Conservation (phyloP, 306 rosid species). For the Ceratonia siliqua region DNA sequence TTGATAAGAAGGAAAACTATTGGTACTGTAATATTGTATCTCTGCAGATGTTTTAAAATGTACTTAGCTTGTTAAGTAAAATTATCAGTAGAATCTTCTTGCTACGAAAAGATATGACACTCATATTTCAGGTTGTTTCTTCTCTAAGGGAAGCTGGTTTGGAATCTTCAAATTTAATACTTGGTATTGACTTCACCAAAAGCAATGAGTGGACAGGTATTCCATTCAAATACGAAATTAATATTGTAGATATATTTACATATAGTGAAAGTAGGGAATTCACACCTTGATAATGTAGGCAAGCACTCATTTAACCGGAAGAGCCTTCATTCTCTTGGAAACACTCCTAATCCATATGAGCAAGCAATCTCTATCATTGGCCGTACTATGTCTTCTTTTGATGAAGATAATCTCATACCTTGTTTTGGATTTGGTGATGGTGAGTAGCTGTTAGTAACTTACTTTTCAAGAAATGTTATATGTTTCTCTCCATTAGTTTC, state of each 20-base stretch:
- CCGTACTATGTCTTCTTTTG: constrained; percentile 79
- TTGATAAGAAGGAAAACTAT: neutral
- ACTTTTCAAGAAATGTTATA: constrained; percentile 3
- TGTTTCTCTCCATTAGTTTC: constrained; percentile 29
- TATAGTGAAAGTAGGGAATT: constrained; percentile 6
- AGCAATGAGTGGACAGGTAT: constrained; percentile 99
- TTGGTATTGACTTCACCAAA: constrained; percentile 94
- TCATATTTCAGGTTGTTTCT: constrained; percentile 71
- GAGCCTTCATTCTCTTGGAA: constrained; percentile 79
- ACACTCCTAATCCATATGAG: constrained; percentile 86
- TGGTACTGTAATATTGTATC: neutral
- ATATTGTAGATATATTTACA: constrained; percentile 1
- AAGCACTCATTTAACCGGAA: constrained; percentile 69
- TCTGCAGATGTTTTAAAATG: neutral
- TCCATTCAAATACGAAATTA: constrained; percentile 21
- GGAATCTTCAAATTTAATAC: constrained; percentile 90
- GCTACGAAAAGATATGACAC: constrained; percentile 25
- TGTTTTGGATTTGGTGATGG: constrained; percentile 98
- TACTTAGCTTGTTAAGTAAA: constrained; percentile 21
- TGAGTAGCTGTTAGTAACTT: constrained; percentile 43
- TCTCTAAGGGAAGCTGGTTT: constrained; percentile 92
- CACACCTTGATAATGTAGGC: constrained; percentile 56
- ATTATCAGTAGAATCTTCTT: neutral
- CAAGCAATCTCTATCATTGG: constrained; percentile 95
- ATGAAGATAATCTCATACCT: constrained; percentile 95